Evolutionary conservation across 495 filamentous ascomycete genomes (phyloP).

Genomic region (Physcia stellaris): DNA sequence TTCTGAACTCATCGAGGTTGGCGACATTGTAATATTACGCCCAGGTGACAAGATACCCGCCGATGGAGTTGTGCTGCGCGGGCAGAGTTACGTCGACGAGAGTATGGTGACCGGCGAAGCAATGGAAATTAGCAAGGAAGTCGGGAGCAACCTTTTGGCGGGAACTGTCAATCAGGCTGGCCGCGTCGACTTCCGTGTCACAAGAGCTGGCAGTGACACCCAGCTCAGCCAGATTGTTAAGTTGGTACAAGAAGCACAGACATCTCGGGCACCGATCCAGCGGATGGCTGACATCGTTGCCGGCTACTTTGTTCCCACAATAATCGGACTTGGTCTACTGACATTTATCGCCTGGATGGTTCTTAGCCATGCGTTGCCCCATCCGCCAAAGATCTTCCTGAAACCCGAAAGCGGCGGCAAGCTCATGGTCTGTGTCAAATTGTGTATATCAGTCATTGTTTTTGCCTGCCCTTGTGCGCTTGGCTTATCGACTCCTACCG

Average conservation of each 20-base stretch:
- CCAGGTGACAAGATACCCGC: slow-evolving; percentile 96
- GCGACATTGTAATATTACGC: slow-evolving; percentile 82
- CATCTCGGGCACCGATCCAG: slow-evolving; percentile 87
- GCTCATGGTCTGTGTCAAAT: slow-evolving; percentile 91
- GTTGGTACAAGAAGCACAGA: slow-evolving; percentile 92
- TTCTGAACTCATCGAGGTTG: slow-evolving; percentile 88
- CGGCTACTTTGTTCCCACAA: slow-evolving; percentile 86
- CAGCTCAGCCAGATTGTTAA: slow-evolving; percentile 97
- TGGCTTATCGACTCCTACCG: slow-evolving; percentile 86
- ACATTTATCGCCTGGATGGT: slow-evolving; percentile 95
- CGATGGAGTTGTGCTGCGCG: slow-evolving; percentile 73
- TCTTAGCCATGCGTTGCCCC: slow-evolving; percentile 64
- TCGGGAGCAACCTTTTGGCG: slow-evolving; percentile 71
- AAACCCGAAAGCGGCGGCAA: slow-evolving; percentile 67
- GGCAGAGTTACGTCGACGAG: slow-evolving; percentile 90
- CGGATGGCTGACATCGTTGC: slow-evolving; percentile 82
- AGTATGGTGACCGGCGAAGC: slow-evolving; percentile 98
- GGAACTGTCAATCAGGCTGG: slow-evolving; percentile 94
- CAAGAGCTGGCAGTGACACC: slow-evolving; percentile 83
- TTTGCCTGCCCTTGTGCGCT: slow-evolving; percentile 96
- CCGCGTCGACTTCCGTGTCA: slow-evolving; percentile 84
- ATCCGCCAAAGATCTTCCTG: slow-evolving; percentile 85
- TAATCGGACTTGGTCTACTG: slow-evolving; percentile 66
- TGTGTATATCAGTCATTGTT: slow-evolving; percentile 97
- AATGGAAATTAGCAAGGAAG: slow-evolving; percentile 78